Conservation (phyloP, 345 rosid species). For the Hibiscus mutabilis region DNA sequence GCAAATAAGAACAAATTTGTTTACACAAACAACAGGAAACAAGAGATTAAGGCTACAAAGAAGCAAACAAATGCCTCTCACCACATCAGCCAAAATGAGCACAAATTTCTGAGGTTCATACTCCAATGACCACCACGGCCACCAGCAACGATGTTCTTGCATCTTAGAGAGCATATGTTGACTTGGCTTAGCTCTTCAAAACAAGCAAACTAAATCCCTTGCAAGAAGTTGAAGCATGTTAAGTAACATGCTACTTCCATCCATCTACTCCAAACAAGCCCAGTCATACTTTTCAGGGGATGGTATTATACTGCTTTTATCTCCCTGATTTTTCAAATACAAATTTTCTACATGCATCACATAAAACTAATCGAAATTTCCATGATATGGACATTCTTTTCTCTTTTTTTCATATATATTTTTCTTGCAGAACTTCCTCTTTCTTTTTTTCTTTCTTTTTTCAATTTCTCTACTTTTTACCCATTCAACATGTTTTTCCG, state of each 20-base stretch:
- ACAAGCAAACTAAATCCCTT: constrained; percentile 17
- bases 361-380: not conserved
- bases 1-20: not conserved
- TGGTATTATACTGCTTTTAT: not conserved
- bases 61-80: constrained; percentile 42
- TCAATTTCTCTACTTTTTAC: constrained; percentile 1
- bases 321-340: not conserved
- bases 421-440: not conserved
- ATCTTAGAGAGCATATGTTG: constrained; percentile 24
- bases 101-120: constrained; percentile 21
- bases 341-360: not conserved
- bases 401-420: constrained; percentile 5
- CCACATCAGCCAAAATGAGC: constrained; percentile 33
- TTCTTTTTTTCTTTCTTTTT: not conserved
- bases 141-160: constrained; percentile 32
- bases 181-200: constrained; percentile 28
- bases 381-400: not conserved
- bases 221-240: constrained; percentile 24
- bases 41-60: constrained; percentile 25
- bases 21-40: constrained; percentile 9
- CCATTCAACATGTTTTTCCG: constrained; percentile 5
- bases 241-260: constrained; percentile 13
- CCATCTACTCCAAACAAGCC: constrained; percentile 11
- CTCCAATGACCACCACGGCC: constrained; percentile 25
- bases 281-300: constrained; percentile 1